Conservation (phyloP, 1,284 basidiomycete species). For the Papiliotrema nemorosa region DNA sequence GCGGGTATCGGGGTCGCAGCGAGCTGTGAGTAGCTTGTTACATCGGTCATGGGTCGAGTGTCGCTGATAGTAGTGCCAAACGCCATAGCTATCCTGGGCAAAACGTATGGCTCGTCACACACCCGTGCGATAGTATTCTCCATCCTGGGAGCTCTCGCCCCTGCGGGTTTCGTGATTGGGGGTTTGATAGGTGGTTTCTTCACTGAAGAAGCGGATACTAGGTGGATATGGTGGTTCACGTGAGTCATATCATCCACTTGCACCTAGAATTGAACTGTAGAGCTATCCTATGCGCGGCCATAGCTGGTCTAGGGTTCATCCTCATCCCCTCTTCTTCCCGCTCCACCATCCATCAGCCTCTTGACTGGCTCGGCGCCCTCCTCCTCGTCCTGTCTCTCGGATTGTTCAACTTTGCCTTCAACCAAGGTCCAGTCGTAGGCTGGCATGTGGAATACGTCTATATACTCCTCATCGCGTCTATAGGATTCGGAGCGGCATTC, state of each 20-base stretch:
- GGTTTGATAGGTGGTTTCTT: slow-evolving; percentile 25
- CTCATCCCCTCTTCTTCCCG: slow-evolving; percentile 7
- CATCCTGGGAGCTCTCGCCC: slow-evolving; percentile 29
- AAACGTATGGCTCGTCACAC: slow-evolving; percentile 22
- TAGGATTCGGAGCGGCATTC: slow-evolving; percentile 18
- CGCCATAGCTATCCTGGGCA: slow-evolving; percentile 25
- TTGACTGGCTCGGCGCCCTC: slow-evolving; percentile 22
- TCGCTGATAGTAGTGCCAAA: slow-evolving; percentile 20
- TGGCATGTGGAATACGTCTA: slow-evolving; percentile 29
- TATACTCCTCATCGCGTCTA: slow-evolving; percentile 23
- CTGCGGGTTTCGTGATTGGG: slow-evolving; percentile 28
- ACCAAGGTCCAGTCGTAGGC: slow-evolving; percentile 30
- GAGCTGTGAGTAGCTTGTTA: slow-evolving; percentile 17
- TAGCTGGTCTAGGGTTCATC: slow-evolving; percentile 14
- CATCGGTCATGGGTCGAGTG: background rate
- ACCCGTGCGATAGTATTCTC: slow-evolving; percentile 29
- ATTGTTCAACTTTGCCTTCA: slow-evolving; percentile 36
- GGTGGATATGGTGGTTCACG: slow-evolving; percentile 34
- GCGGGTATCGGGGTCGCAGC: slow-evolving; percentile 29
- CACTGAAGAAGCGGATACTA: slow-evolving; percentile 12
- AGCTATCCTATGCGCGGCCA: slow-evolving; percentile 18
- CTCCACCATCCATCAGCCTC: background rate
- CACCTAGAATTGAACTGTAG: slow-evolving; percentile 1
- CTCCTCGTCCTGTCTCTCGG: slow-evolving; percentile 24
- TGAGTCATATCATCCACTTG: slow-evolving; percentile 7